A percentile compares a stretch with the other conserved stretches of the same genome.
Evolutionary conservation across 2,329 filamentous ascomycete genomes (phyloP).

Genomic region (Ploettnerulaceae sp.): DNA sequence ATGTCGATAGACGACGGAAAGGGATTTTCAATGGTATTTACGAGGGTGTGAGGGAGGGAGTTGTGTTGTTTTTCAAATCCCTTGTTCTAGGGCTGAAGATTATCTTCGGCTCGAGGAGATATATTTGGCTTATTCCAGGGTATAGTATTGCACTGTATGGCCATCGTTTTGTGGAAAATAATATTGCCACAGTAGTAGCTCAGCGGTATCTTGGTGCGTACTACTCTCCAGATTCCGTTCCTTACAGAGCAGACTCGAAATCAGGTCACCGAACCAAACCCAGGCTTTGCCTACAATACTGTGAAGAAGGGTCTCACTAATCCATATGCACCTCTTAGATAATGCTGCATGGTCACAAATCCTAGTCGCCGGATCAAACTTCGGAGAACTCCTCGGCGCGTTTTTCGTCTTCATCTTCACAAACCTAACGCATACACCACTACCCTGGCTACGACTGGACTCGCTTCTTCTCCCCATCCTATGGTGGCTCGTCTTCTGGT

Average conservation of each 20-base stretch:
- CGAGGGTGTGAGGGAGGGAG: neutral
- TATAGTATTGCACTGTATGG: slow-evolving; percentile 3
- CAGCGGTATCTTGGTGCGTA: slow-evolving; percentile 4
- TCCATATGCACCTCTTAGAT: too few relatives aligned
- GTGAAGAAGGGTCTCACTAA: too few relatives aligned
- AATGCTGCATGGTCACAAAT: slow-evolving; percentile 6
- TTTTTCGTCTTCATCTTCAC: slow-evolving; percentile 1
- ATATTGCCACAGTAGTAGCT: neutral
- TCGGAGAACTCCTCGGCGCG: slow-evolving; percentile 3
- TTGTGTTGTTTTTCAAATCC: slow-evolving; percentile 1
- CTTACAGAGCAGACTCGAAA: too few relatives aligned
- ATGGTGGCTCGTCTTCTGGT: slow-evolving; percentile 1
- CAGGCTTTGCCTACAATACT: too few relatives aligned
- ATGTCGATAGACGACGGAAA: neutral
- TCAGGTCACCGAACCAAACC: too few relatives aligned
- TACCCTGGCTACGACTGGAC: slow-evolving; percentile 3
- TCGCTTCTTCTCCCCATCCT: neutral
- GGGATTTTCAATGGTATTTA: neutral
- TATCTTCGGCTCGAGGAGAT: neutral
- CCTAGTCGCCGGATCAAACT: slow-evolving; percentile 1
- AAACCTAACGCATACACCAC: neutral
- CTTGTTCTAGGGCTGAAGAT: neutral
- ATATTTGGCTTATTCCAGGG: slow-evolving; percentile 1
- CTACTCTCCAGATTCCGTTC: neutral
- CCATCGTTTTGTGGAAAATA: slow-evolving; percentile 4